These are phyloP conservation scores for Ceraceosorus guamensis DNA, from an alignment of 1,284 basidiomycete species.

Conservation along the genomic window DNA sequence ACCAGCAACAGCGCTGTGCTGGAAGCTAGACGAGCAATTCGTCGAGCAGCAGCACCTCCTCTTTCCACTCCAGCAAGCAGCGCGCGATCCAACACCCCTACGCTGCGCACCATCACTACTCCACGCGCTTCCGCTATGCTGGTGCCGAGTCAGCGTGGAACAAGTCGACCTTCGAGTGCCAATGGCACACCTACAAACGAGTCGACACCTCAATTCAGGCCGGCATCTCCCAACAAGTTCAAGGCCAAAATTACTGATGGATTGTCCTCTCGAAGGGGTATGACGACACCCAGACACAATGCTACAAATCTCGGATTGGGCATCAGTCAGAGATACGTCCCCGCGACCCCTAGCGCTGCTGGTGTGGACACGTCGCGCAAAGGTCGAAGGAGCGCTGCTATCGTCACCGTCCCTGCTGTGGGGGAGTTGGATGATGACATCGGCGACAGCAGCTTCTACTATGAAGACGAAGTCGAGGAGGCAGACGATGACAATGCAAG, in stretches of 20 bases:
- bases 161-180: too few species aligned
- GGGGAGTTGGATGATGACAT: neutral
- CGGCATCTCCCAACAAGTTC: constrained; percentile 7
- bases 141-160: too few species aligned
- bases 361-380: neutral
- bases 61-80: neutral
- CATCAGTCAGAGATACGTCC: neutral
- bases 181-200: neutral
- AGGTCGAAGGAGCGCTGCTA: neutral
- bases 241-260: constrained; percentile 8
- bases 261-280: neutral
- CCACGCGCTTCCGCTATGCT: neutral
- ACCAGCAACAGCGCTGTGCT: too few species aligned
- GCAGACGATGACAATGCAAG: constrained; percentile 14
- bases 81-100: neutral
- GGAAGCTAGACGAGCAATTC: neutral
- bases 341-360: neutral
- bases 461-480: neutral
- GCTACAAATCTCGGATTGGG: too few species aligned
- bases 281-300: neutral
- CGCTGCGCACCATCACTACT: neutral
- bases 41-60: too few species aligned
- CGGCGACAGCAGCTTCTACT: neutral
- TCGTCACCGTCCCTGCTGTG: neutral
- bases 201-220: neutral